Evolutionary conservation across 2,329 filamentous ascomycete genomes (phyloP).

Genomic region (Nemania sp.): DNA sequence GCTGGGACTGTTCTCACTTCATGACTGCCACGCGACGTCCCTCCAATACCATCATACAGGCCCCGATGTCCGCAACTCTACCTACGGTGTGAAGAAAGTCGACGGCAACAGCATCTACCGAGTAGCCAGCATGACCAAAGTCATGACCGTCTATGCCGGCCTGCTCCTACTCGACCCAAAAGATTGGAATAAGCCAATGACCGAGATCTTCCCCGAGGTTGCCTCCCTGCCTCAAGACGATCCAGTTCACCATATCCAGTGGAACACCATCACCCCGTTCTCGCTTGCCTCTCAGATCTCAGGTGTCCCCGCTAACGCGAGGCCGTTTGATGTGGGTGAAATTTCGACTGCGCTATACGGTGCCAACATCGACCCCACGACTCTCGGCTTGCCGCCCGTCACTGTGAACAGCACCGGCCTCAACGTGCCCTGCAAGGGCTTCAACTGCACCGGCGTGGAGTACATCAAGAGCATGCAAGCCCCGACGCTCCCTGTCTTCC

Average conservation of each 20-base stretch:
- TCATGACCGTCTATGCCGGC: conserved; percentile 44
- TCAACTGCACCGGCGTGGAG: conserved; percentile 27
- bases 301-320: conserved; percentile 35
- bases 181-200: conserved; percentile 42
- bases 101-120: conserved; percentile 49
- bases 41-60: conserved; percentile 44
- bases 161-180: conserved; percentile 40
- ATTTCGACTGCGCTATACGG: conserved; percentile 19
- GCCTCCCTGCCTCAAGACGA: conserved; percentile 22
- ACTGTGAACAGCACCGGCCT: conserved; percentile 18
- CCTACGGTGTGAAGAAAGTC: conserved; percentile 41
- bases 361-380: conserved; percentile 15
- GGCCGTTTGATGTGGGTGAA: conserved; percentile 25
- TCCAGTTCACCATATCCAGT: conserved; percentile 32
- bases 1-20: conserved; percentile 44
- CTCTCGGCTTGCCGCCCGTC: conserved; percentile 21
- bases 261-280: conserved; percentile 41
- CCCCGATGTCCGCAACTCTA: conserved; percentile 37
- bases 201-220: conserved; percentile 39
- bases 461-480: conserved; percentile 35
- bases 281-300: conserved; percentile 40
- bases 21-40: conserved; percentile 37
- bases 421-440: conserved; percentile 7
- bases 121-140: conserved; percentile 46
- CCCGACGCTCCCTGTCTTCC: conserved; percentile 31